Evolutionary conservation across 1,284 basidiomycete genomes (phyloP), one percentile per base, ranked within the genome.

Genomic region (Trametes sp.): DNA sequence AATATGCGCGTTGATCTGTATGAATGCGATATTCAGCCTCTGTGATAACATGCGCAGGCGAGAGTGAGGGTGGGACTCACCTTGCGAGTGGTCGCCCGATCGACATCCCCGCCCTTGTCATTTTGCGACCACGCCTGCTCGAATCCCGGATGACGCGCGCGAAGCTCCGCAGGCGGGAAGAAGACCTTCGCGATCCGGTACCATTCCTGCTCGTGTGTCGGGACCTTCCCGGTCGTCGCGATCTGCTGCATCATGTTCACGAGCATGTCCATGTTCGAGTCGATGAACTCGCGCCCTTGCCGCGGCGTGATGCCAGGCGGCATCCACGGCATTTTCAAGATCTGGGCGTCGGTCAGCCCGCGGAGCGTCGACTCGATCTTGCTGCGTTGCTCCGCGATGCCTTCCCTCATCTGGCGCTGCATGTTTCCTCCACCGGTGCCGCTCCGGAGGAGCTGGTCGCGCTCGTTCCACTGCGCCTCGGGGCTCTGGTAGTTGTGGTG

Each of bases 121-220:
- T 6, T 24, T 44, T 26, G n/a, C 46, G 21, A 4, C 57, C 57
- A 57, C 6, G 64, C 57, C 7, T 38, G n/a, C 14, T 49, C 21
- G 36, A 65, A 57, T 2, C 57, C 50, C 0, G 54, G 38, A 24
- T 60, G 60, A 16, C 61, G 57, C 21, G 21, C 38, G 4, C 50
- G 33, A 11, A 65, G 54, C 33, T 62, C 57, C 6, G 28, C 10
- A 0, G 64, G 57, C 2, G 64, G 60, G 10, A 57, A 36, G 45
- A 62, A 65, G n/a, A 42, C 38, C 55, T 65, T 65, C 19, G 50
- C 35, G 11, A 11, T 5, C 21, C 16, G n/a, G 52, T 65, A 65
- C 57, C 54, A 65, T 3, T 33, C 38, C 38, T 57, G 49, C 38
- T 65, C 64, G 38, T 48, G 2, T 35, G 33, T 31, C 31, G 50